Evolutionary conservation across 768 basidiomycete genomes (phyloP), one percentile per base, ranked within the genome.

Genomic region (Hypsizygus marmoreus): DNA sequence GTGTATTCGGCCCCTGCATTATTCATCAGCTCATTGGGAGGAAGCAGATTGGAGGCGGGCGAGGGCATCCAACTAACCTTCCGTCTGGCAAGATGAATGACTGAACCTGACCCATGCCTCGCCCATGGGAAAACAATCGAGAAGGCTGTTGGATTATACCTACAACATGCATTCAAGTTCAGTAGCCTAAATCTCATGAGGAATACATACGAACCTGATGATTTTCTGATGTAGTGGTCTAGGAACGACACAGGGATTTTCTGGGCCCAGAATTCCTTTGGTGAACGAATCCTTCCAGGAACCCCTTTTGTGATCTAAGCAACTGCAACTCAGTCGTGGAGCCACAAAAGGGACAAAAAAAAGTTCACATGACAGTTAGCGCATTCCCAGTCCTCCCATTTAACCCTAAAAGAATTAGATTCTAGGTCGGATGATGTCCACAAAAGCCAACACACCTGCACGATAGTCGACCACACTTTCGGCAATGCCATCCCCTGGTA

Each of bases 381-480:
- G 56, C 89, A 92, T 60, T 86, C 77, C 80, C 86, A 89, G 38
- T 74, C 58, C 58, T 87, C 79, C 88, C 88, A 90, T 63, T 83
- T 84, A 41, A 62, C 82, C 54, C 89, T 91, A 34, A 8, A n/a
- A 37, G 14, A 36, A 32, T 26, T 40, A 39, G 30, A 26, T 54
- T 46, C 51, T 28, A 5, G 20, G 22, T 9, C 28, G 34, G 35
- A 16, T 3, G 28, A 37, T 25, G 4, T 29, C 12, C 28, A 14
- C 24, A 45, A 30, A 16, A 17, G 16, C 19, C 20, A 43, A 56
- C 74, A 37, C 48, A 89, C 88, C 88, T 77, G 68, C 80, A 82
- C 7, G 88, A 87, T 30, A 91, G 64, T 19, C 87, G 76, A 22
- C 90, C 89, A 55, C 90, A 92, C 6, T 60, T 47, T 13, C 43